Evolutionary conservation across 1,139 yeast species (phyloP).

Genomic region (Blastobotrys elegans): DNA sequence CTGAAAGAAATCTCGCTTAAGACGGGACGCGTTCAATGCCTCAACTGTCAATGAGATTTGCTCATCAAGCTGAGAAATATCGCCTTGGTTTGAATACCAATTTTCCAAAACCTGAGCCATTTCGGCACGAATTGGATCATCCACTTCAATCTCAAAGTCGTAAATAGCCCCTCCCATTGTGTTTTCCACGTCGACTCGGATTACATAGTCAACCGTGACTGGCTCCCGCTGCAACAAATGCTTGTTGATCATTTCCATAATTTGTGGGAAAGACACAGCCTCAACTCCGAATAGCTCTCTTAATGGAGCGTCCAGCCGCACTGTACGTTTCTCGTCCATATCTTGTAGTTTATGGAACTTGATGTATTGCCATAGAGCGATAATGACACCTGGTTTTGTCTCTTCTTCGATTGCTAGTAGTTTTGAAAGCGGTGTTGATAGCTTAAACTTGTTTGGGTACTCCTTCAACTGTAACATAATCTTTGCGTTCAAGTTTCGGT

Average conservation of each 20-base stretch:
- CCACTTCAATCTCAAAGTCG: slow-evolving; percentile 64
- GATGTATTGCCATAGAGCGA: slow-evolving; percentile 83
- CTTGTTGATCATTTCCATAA: slow-evolving; percentile 63
- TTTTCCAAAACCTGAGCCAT: slow-evolving; percentile 39
- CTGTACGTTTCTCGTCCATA: slow-evolving; percentile 48
- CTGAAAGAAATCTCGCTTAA: slow-evolving; percentile 66
- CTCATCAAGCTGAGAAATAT: slow-evolving; percentile 53
- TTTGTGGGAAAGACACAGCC: slow-evolving; percentile 58
- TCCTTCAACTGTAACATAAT: slow-evolving; percentile 80
- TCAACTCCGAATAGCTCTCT: slow-evolving; percentile 43
- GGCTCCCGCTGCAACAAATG: slow-evolving; percentile 73
- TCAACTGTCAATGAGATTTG: slow-evolving; percentile 60
- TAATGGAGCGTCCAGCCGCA: slow-evolving; percentile 67
- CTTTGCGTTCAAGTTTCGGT: slow-evolving; percentile 57
- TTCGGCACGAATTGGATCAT: slow-evolving; percentile 50
- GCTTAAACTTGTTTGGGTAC: slow-evolving; percentile 57
- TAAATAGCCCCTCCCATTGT: slow-evolving; percentile 77
- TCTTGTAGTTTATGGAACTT: slow-evolving; percentile 65
- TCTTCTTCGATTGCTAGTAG: slow-evolving; percentile 73
- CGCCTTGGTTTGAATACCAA: slow-evolving; percentile 45
- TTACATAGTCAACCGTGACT: slow-evolving; percentile 64
- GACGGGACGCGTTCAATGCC: slow-evolving; percentile 58
- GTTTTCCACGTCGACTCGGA: slow-evolving; percentile 68
- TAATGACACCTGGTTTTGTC: slow-evolving; percentile 82
- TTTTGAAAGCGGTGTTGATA: slow-evolving; percentile 60